A percentile compares a stretch with the other conserved stretches of the same genome.
Conservation (phyloP, 2,329 filamentous ascomycete genomes). For the Colletotrichum echinochloae region DNA sequence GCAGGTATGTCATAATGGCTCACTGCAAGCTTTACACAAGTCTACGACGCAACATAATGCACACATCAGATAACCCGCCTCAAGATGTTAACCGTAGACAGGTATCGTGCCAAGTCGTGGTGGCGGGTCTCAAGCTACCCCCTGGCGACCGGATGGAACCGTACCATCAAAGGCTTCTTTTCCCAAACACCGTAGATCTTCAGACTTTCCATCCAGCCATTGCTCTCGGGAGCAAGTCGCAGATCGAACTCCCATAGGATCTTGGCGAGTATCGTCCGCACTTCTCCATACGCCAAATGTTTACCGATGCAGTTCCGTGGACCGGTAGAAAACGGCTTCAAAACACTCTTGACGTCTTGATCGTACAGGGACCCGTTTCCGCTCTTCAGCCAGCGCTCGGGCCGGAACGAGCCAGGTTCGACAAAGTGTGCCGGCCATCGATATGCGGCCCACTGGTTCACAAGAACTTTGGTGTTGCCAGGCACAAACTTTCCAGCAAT, state of each 20-base stretch:
- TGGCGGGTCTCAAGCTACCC: no score
- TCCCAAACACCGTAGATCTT: constrained; percentile 54
- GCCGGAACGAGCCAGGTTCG: constrained; percentile 51
- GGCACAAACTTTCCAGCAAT: constrained; percentile 50
- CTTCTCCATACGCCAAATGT: constrained; percentile 60
- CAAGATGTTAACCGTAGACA: no score
- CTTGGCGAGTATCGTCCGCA: constrained; percentile 60
- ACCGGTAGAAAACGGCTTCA: constrained; percentile 62
- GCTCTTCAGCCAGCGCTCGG: constrained; percentile 56
- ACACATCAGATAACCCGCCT: no score
- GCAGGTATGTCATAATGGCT: no score
- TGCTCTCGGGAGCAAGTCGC: constrained; percentile 49
- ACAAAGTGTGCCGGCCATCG: constrained; percentile 48
- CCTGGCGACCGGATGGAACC: no score
- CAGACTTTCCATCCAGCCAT: constrained; percentile 54
- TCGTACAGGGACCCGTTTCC: constrained; percentile 48
- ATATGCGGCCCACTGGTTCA: constrained; percentile 47
- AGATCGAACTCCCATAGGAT: constrained; percentile 64
- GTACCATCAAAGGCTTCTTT: constrained; percentile 42
- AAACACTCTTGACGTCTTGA: constrained; percentile 47
- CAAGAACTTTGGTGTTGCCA: constrained; percentile 39
- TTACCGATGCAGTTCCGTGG: constrained; percentile 63
- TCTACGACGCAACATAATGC: no score
- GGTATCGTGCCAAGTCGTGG: no score
- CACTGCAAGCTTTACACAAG: no score